A percentile compares a stretch with the other conserved stretches of the same genome.
Evolutionary conservation across 108 stramenopile species (phyloP).

Genomic region (Fragilaria crotonensis): DNA sequence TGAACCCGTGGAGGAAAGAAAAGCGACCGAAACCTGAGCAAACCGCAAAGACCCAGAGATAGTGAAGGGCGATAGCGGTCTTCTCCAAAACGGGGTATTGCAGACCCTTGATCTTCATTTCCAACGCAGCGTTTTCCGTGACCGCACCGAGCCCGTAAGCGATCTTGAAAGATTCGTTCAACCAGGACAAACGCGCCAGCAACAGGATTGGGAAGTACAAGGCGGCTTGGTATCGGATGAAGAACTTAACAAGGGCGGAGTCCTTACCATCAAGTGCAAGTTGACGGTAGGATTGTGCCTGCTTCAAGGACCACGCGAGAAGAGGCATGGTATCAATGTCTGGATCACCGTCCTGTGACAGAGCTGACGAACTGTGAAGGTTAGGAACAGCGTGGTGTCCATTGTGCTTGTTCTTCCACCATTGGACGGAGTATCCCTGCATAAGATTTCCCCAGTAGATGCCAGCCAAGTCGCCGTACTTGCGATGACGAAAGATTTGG

Average conservation of each 20-base stretch:
- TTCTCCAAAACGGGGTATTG: conserved; percentile 77
- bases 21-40: conserved; percentile 71
- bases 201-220: conserved; percentile 96
- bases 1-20: conserved; percentile 46
- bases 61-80: conserved; percentile 72
- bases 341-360: conserved; percentile 85
- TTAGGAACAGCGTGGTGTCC: conserved; percentile 99
- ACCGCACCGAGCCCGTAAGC: conserved; percentile 85
- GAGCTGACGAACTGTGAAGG: conserved; percentile 79
- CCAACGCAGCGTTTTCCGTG: conserved; percentile 74
- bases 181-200: conserved; percentile 93
- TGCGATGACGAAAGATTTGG: conserved; percentile 92
- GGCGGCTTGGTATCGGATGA: conserved; percentile 83
- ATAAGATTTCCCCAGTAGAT: conserved; percentile 93
- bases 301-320: conserved; percentile 94
- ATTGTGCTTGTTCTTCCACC: conserved; percentile 99
- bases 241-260: conserved; percentile 64
- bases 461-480: conserved; percentile 88
- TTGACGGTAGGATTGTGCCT: conserved; percentile 86
- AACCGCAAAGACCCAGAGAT: conserved; percentile 73
- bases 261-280: conserved; percentile 63
- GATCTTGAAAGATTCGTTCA: conserved; percentile 90
- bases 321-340: conserved; percentile 99
- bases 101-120: conserved; percentile 66
- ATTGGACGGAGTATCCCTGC: conserved; percentile 90